phyloP scores from a whole-genome alignment of 495 filamentous ascomycete species.

The Penicillium egyptiacum region DNA sequence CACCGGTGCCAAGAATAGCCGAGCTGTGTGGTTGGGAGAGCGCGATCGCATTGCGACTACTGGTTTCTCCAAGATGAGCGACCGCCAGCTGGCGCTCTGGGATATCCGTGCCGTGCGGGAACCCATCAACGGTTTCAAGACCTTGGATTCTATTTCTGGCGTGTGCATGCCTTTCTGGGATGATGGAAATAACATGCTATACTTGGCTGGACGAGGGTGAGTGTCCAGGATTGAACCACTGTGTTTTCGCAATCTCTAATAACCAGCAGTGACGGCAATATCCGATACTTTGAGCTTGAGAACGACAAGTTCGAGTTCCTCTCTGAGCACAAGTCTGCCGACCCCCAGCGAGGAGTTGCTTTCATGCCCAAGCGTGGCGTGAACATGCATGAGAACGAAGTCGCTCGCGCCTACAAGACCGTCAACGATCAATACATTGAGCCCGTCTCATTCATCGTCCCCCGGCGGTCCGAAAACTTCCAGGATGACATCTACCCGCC shows the following conservation, averaged over 20 bases:
- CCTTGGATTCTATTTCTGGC: constrained; percentile 90
- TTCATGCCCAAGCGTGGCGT: constrained; percentile 95
- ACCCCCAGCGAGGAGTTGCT: constrained; percentile 91
- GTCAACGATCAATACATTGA: constrained; percentile 93
- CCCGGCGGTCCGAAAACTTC: constrained; percentile 92
- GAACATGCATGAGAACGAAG: constrained; percentile 94
- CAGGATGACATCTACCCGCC: constrained; percentile 97
- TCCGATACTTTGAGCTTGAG: constrained; percentile 95
- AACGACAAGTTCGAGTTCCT: constrained; percentile 97
- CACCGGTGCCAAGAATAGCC: constrained; percentile 92
- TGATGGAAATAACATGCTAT: constrained; percentile 88
- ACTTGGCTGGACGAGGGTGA: constrained; percentile 94
- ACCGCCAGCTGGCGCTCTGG: constrained; percentile 93
- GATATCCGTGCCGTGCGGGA: constrained; percentile 77
- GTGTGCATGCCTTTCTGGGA: constrained; percentile 99
- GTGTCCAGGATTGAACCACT: constrained; percentile 25
- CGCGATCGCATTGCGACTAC: constrained; percentile 92
- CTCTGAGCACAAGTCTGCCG: constrained; percentile 90
- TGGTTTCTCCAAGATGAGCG: constrained; percentile 97
- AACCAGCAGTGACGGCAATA: constrained; percentile 81
- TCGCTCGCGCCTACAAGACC: constrained; percentile 94
- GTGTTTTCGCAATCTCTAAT: constrained; percentile 17
- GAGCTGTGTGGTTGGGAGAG: constrained; percentile 94
- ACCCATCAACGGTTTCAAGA: constrained; percentile 84
- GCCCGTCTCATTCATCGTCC: constrained; percentile 95